These are phyloP conservation scores for Beverwykella pulmonaria DNA, from an alignment of 495 filamentous ascomycete genomes.

Conservation along the genomic window DNA sequence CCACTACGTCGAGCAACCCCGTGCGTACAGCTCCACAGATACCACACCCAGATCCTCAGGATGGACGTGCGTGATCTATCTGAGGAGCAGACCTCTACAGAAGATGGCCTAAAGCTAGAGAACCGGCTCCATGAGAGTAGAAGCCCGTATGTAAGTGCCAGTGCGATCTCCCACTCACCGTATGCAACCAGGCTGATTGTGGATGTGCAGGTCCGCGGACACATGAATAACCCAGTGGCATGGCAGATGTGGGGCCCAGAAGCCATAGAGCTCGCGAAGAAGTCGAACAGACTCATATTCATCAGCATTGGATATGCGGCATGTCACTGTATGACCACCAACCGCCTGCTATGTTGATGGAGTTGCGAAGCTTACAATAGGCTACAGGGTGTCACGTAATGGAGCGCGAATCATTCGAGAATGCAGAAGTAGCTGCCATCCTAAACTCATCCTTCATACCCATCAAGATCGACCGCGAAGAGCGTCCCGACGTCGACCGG, in stretches of 20 bases:
- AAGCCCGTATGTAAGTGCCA: conserved; percentile 72
- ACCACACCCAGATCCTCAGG: conserved; percentile 27
- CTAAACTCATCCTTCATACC: conserved; percentile 90
- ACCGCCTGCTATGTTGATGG: background rate
- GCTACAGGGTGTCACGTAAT: conserved; percentile 83
- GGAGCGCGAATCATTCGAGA: conserved; percentile 90
- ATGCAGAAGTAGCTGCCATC: conserved; percentile 73
- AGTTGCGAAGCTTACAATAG: background rate
- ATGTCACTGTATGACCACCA: conserved; percentile 74
- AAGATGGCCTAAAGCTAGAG: conserved; percentile 49
- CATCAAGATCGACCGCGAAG: conserved; percentile 91
- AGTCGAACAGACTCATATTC: conserved; percentile 83
- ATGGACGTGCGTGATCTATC: conserved; percentile 32
- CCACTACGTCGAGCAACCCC: conserved; percentile 7
- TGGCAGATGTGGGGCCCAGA: conserved; percentile 90
- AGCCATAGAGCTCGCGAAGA: conserved; percentile 73
- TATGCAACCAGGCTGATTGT: conserved; percentile 13
- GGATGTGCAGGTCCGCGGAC: conserved; percentile 64
- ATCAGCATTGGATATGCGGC: conserved; percentile 95
- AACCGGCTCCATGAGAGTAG: conserved; percentile 75
- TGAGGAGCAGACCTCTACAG: background rate
- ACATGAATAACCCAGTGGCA: conserved; percentile 82
- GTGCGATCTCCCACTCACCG: background rate
- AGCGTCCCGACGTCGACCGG: conserved; percentile 91
- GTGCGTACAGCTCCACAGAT: conserved; percentile 2